A percentile compares a stretch with the other conserved stretches of the same genome.
These are phyloP conservation scores for Phytophthora brassicae DNA, from an alignment of 352 stramenopile species.

Conservation along the genomic window DNA sequence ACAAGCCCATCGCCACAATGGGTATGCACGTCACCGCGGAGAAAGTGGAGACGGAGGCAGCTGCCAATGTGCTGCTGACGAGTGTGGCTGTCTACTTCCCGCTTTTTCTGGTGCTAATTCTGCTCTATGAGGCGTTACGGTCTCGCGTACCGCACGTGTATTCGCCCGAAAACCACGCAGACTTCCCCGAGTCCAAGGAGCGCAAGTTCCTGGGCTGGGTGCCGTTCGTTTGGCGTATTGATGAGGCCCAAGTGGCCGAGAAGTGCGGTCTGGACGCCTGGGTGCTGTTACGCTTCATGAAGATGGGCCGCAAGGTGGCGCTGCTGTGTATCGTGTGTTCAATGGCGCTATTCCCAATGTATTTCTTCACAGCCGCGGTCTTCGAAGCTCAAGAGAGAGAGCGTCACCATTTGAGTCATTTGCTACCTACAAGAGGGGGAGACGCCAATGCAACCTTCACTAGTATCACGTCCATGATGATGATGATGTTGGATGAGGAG, in stretches of 20 bases:
- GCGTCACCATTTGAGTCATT: slow-evolving; percentile 25
- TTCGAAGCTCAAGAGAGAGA: slow-evolving; percentile 33
- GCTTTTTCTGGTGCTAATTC: slow-evolving; percentile 51
- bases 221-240: slow-evolving; percentile 56
- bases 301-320: slow-evolving; percentile 68
- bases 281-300: slow-evolving; percentile 78
- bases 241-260: slow-evolving; percentile 59
- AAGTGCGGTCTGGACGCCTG: slow-evolving; percentile 70
- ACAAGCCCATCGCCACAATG: slow-evolving; percentile 5
- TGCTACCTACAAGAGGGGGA: slow-evolving; percentile 10
- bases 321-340: slow-evolving; percentile 53
- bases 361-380: slow-evolving; percentile 48
- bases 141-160: slow-evolving; percentile 47
- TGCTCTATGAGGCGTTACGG: slow-evolving; percentile 66
- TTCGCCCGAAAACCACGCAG: slow-evolving; percentile 46
- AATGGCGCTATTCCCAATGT: slow-evolving; percentile 73
- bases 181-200: slow-evolving; percentile 36
- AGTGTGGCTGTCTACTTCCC: slow-evolving; percentile 67
- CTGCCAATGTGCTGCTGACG: slow-evolving; percentile 57
- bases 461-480: slow-evolving; percentile 30
- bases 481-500: slow-evolving; percentile 28
- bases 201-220: slow-evolving; percentile 54
- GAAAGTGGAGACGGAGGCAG: slow-evolving; percentile 27
- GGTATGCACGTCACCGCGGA: slow-evolving; percentile 29
- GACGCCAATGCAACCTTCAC: slow-evolving; percentile 10